These are phyloP conservation scores for Alternaria viburni DNA, from an alignment of 2,329 filamentous ascomycete species.

Conservation along the genomic window DNA sequence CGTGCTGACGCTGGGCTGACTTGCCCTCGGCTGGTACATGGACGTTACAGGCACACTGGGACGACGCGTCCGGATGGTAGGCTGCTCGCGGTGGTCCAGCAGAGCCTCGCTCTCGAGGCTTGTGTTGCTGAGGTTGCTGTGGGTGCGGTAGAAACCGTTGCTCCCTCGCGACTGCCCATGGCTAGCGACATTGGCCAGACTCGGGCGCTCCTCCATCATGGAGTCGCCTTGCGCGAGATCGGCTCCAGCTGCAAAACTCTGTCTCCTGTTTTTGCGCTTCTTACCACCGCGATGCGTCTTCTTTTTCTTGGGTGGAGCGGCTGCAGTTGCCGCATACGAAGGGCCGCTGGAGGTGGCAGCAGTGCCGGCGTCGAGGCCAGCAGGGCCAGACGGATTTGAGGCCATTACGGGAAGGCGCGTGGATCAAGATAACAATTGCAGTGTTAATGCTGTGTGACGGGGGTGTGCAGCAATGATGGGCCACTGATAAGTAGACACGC, in stretches of 20 bases:
- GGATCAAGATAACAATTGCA: conserved; percentile 6
- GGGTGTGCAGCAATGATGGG: conserved; percentile 1
- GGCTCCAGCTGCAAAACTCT: conserved; percentile 72
- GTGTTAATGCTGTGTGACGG: neutral
- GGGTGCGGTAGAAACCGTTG: conserved; percentile 61
- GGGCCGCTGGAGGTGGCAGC: conserved; percentile 16
- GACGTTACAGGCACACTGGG: conserved; percentile 51
- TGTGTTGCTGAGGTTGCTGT: conserved; percentile 73
- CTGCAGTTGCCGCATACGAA: conserved; percentile 23
- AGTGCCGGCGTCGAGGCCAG: conserved; percentile 10
- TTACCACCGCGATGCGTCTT: conserved; percentile 78
- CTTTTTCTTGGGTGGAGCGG: conserved; percentile 59
- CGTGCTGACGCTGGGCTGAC: conserved; percentile 26
- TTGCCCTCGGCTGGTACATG: conserved; percentile 36
- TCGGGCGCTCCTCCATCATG: conserved; percentile 59
- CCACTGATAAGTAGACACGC: conserved; percentile 9
- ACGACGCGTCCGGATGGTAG: conserved; percentile 49
- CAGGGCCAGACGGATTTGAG: conserved; percentile 18
- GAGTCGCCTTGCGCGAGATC: conserved; percentile 62
- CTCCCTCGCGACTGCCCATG: conserved; percentile 44
- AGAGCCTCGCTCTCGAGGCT: conserved; percentile 89
- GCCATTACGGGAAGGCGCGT: conserved; percentile 20
- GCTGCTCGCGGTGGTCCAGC: conserved; percentile 77
- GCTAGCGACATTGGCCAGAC: conserved; percentile 47
- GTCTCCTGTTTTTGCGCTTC: conserved; percentile 76